Base-by-base conservation (phyloP, 768 basidiomycete species). In the Tulasnella sp. region DNA sequence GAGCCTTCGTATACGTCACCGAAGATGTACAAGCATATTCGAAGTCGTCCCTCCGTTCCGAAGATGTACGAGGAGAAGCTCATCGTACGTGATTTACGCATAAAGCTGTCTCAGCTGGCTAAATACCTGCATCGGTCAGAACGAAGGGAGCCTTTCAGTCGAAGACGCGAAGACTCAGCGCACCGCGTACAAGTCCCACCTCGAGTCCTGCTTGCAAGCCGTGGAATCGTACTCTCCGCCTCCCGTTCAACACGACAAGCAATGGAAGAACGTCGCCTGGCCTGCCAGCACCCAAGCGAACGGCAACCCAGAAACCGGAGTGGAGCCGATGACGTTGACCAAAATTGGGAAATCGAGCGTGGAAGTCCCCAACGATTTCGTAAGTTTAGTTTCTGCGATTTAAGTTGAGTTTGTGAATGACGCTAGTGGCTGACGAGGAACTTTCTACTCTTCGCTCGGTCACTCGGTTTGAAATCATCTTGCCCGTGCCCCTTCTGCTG, bases 21-120 rank as follows among this genome's bases (percentile, higher is more conserved):
- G 0, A 81, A 89, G 11, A 97, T 96, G 94, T 97, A 97, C 80
- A 85, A 91, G 79, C 87, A 90, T 80, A 95, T 96, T 76, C 85
- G 88, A 6, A 84, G 88, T 0, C 83, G 94, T 64, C 86, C 83
- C 62, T 90, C 90, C 14, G 92, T 94, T 5, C 92, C 93, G 5
- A 83, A 88, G 67, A 81, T 93, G 14, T 96, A 95, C 78, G 92
- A 95, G 77, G 86, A 90, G 59, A 88, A 88, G 59, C 83, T 95
- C 6, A 83, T 88, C 67, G 93, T 93, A 71, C 63, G 87, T 82
- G 19, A 68, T 35, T 11, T 62, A 9, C 47, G 66, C 67, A 69
- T 32, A 8, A 36, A n/a, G 0, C 11, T 19, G 63, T 22, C 44
- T n/a, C n/a, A 35, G 39, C 44, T 19, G 34, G n/a, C n/a, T n/a